A percentile compares a stretch with the other conserved stretches of the same genome.
phyloP scores from a whole-genome alignment of 1,284 basidiomycete genomes.

The Naganishia albida region DNA sequence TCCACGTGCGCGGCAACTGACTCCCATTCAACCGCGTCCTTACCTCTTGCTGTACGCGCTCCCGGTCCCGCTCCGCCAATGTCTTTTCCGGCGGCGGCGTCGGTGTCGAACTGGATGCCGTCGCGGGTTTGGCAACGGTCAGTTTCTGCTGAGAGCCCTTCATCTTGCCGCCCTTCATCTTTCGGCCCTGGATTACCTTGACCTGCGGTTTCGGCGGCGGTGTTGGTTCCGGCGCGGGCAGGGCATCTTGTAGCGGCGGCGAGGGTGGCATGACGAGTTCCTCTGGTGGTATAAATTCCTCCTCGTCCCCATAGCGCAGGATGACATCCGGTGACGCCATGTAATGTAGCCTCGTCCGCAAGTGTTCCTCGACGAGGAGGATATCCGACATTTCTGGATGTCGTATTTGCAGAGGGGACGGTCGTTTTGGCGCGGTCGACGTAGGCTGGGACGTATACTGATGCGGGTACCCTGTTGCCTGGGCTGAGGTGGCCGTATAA shows the following conservation, averaged over 20 bases:
- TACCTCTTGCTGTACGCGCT: constrained; percentile 24
- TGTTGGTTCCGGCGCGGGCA: background rate
- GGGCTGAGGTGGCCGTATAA: constrained; percentile 14
- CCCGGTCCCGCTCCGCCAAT: constrained; percentile 14
- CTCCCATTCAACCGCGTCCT: constrained; percentile 36
- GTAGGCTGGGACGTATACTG: constrained; percentile 23
- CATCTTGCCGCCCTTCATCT: constrained; percentile 33
- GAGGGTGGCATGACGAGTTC: constrained; percentile 27
- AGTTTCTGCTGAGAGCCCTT: constrained; percentile 28
- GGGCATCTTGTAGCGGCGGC: constrained; percentile 3
- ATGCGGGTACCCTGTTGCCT: background rate
- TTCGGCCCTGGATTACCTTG: constrained; percentile 30
- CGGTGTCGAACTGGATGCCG: background rate
- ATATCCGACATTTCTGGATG: constrained; percentile 56
- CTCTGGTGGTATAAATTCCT: constrained; percentile 33
- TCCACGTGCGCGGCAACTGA: constrained; percentile 50
- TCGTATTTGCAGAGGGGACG: constrained; percentile 33
- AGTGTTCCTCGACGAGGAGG: constrained; percentile 53
- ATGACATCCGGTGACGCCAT: constrained; percentile 49
- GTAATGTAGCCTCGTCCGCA: constrained; percentile 53
- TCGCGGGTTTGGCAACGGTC: constrained; percentile 18
- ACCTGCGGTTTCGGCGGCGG: constrained; percentile 16
- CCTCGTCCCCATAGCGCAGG: constrained; percentile 33
- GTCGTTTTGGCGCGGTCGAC: constrained; percentile 23
- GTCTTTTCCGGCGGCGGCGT: constrained; percentile 3